These are phyloP conservation scores for Corniculantispora saksenae DNA, from an alignment of 2,329 filamentous ascomycete genomes.

Conservation along the genomic window DNA sequence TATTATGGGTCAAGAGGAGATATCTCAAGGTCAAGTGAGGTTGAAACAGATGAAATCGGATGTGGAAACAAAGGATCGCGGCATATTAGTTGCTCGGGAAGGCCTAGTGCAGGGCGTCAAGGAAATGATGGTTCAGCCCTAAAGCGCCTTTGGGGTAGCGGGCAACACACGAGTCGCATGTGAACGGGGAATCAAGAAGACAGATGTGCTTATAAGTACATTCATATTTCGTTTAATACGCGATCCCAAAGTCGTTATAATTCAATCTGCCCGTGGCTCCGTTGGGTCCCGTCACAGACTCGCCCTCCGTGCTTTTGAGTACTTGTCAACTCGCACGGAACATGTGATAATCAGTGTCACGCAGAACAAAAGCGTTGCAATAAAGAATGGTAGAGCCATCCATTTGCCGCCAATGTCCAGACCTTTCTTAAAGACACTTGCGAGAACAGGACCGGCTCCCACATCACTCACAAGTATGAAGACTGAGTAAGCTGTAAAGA, in stretches of 20 bases:
- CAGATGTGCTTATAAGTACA: too few relatives aligned
- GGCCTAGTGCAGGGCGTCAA: conserved; percentile 66
- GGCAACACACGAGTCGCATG: too few relatives aligned
- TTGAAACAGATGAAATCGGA: conserved; percentile 76
- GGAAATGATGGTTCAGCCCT: conserved; percentile 19
- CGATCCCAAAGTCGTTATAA: too few relatives aligned
- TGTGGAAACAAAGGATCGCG: conserved; percentile 75
- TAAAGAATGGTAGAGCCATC: conserved; percentile 12
- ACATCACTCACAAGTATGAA: conserved; percentile 2
- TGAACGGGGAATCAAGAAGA: too few relatives aligned
- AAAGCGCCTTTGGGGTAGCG: too few relatives aligned
- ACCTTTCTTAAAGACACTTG: background rate
- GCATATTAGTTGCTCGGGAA: conserved; percentile 67
- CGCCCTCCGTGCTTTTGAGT: background rate
- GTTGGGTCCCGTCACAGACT: too few relatives aligned
- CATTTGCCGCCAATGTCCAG: conserved; percentile 6
- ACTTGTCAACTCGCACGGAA: background rate
- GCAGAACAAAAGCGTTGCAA: background rate
- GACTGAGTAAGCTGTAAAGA: conserved; percentile 4
- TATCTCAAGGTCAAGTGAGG: conserved; percentile 78
- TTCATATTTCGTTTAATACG: too few relatives aligned
- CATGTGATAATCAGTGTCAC: conserved; percentile 1
- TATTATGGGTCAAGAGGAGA: conserved; percentile 88
- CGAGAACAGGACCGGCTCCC: conserved; percentile 4
- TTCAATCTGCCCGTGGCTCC: too few relatives aligned